These are phyloP conservation scores for Apium graveolens DNA, from an alignment of 129 eudicot species.

Conservation along the genomic window DNA sequence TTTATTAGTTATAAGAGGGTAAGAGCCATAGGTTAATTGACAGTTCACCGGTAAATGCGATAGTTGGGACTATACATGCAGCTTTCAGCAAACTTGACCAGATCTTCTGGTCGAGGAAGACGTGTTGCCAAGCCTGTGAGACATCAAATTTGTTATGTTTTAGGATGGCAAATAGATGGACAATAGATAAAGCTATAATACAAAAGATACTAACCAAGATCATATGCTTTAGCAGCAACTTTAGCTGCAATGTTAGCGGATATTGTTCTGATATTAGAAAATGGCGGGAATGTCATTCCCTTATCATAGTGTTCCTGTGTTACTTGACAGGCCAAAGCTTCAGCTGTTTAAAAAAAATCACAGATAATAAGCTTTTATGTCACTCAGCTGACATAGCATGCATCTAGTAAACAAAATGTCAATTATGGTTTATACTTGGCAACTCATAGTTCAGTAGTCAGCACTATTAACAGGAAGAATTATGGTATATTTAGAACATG, in stretches of 20 bases:
- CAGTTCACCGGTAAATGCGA: constrained; percentile 48
- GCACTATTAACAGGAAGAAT: too few relatives aligned
- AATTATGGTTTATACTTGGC: too few relatives aligned
- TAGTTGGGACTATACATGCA: constrained; percentile 83
- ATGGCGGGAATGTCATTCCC: constrained; percentile 89
- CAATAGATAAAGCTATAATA: neutral
- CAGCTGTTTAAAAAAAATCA: constrained; percentile 39
- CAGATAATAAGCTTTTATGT: neutral
- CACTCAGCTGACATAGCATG: neutral
- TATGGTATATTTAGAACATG: too few relatives aligned
- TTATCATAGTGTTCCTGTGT: constrained; percentile 74
- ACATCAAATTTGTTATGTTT: neutral
- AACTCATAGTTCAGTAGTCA: too few relatives aligned
- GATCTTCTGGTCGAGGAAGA: constrained; percentile 68
- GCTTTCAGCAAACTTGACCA: constrained; percentile 75
- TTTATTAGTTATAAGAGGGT: neutral
- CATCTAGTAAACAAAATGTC: neutral
- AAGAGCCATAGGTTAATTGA: neutral
- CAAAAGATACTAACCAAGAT: constrained; percentile 49
- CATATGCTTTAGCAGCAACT: constrained; percentile 91
- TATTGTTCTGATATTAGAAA: constrained; percentile 70
- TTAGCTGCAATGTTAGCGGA: constrained; percentile 83
- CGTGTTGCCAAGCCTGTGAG: constrained; percentile 77
- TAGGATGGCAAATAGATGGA: neutral
- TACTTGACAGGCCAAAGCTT: constrained; percentile 87